Base-by-base conservation (phyloP, 257 asterid species). In the Primulina tabacum region DNA sequence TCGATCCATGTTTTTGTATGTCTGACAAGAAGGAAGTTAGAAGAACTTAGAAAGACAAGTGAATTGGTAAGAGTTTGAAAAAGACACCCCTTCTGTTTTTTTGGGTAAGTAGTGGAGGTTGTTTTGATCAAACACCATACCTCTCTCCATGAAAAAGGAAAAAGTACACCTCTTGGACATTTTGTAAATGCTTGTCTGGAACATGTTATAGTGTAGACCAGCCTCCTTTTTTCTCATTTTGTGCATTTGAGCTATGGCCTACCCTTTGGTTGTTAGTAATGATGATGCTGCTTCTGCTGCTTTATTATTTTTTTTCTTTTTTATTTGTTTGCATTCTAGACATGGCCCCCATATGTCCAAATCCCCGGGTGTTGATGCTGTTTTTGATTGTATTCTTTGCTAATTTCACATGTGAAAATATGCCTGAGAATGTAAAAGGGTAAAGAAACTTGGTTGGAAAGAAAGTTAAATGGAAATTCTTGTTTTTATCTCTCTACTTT, bases 101-200 rank as follows among this genome's bases (percentile, higher is more conserved):
- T 83, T 78, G 73, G 78, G 75, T 76, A 75, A 86, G 76, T 80
- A 78, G 82, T 72, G 83, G 76, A 79, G 81, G 78, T 73, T 81
- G 75, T 62, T 76, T 81, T 75, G 74, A 55, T 73, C 78, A 72
- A 72, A 50, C 56, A 16, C 56, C 56, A 12, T 50, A 16, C 20
- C 69, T 59, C 30, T 67, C 60, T 73, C 71, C 81, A 72, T 76
- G 52, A 40, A 70, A 24, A 70, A 70, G 6, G 4, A 38, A 43
- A 43, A 14, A 43, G 6, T 5, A 5, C 3, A 50, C 20, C 70
- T 73, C 65, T 82, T 81, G 91, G 82, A 83, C 83, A 79, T 81
- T 73, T 74, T 82, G 60, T 80, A 79, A 79, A 72, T 76, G 47
- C 79, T 75, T 82, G 70, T 67, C 30, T 81, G 79, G 78, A 77